Evolutionary conservation across 768 basidiomycete species (phyloP), one percentile per base, ranked within the genome.

Genomic region (Tylopilus rubrobrunneus): DNA sequence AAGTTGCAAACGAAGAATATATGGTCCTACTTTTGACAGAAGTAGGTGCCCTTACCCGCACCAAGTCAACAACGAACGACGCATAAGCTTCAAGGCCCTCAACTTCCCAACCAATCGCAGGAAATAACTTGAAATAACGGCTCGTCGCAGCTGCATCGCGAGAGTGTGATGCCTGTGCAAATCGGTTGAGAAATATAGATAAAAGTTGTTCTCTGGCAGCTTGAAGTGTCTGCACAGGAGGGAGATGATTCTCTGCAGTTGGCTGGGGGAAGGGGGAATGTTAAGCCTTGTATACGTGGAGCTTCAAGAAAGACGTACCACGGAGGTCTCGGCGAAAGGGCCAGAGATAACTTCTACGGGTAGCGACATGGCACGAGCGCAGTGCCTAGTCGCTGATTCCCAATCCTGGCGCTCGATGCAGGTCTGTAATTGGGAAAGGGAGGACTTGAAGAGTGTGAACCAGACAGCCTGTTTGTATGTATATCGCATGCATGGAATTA

Each of bases 121-220:
- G 97, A 70, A 98, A 99, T 3, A 99, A 76, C 69, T 98, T 94
- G 79, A 99, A 99, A 73, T 90, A 98, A 12, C 97, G 85, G 61
- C 86, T 94, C 2, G 90, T 94, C 1, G 86, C 85, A 14, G 85
- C 85, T 25, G 93, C 87, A 71, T 98, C 92, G 27, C 90, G 82
- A 14, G 83, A 79, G 21, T 76, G 77, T 5, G 92, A 92, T 1
- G 96, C 97, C 51, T 84, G 76, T 41, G 85, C 81, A 65, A 99
- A 99, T 48, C 87, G 82, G n/a, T 74, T 74, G 31, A 78, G 78
- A 71, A 98, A 98, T 34, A 89, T 82, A 11, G 77, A 71, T 11
- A 98, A 77, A 7, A 99, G 81, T 33, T 79, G 75, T 54, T 87
- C 80, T 47, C 94, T 82, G 1, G 90, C 84, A 25, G 78, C 75